Evolutionary conservation across 345 rosid genomes (phyloP).

Genomic region (Nephelium lappaceum): DNA sequence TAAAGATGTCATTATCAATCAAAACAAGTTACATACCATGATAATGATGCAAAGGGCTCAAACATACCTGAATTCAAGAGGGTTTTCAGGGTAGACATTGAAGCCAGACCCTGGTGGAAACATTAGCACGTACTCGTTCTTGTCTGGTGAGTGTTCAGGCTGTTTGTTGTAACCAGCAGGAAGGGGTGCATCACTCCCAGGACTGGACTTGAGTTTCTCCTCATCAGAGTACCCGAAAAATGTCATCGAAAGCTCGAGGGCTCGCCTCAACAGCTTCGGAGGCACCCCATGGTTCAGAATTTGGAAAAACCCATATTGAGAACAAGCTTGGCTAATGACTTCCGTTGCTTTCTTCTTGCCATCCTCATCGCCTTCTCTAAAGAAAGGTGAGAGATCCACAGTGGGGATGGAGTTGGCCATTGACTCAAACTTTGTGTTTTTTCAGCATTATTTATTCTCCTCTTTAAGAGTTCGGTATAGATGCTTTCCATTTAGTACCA

Average conservation of each 20-base stretch:
- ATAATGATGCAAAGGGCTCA: neutral
- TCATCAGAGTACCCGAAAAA: constrained; percentile 41
- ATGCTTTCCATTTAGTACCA: neutral
- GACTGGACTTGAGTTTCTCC: constrained; percentile 39
- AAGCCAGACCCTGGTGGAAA: constrained; percentile 46
- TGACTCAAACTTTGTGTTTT: neutral
- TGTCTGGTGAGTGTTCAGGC: constrained; percentile 41
- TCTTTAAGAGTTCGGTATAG: neutral
- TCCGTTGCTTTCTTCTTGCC: constrained; percentile 40
- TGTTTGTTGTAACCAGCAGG: constrained; percentile 50
- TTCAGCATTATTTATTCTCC: no score
- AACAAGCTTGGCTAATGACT: constrained; percentile 40
- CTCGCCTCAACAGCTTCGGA: constrained; percentile 28
- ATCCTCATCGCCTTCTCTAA: constrained; percentile 34
- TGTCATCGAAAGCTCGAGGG: constrained; percentile 42
- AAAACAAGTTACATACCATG: neutral
- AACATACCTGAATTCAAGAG: constrained; percentile 44
- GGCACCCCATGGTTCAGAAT: constrained; percentile 54
- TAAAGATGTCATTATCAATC: no score
- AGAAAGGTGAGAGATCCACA: constrained; percentile 49
- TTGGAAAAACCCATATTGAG: constrained; percentile 56
- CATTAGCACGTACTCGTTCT: constrained; percentile 45
- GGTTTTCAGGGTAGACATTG: constrained; percentile 49
- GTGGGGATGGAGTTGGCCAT: constrained; percentile 36
- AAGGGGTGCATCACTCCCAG: constrained; percentile 36